A percentile compares a stretch with the other conserved stretches of the same genome.
These are phyloP conservation scores for Saccharomyces uvarum DNA, from an alignment of 1,139 yeast genomes.

Conservation along the genomic window DNA sequence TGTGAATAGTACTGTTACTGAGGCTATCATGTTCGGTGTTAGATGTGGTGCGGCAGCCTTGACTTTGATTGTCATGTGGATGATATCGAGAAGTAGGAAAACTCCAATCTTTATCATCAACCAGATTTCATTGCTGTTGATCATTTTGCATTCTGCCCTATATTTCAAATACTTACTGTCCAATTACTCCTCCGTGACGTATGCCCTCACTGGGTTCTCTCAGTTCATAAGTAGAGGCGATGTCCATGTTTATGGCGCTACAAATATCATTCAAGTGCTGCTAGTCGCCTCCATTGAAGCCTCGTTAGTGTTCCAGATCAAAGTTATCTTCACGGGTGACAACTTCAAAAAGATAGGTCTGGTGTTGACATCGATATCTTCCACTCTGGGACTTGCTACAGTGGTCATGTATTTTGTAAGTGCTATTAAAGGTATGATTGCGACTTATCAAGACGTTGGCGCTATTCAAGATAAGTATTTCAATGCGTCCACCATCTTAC, in stretches of 20 bases:
- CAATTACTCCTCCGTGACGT: slow-evolving; percentile 44
- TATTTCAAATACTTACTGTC: slow-evolving; percentile 48
- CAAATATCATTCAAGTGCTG: slow-evolving; percentile 52
- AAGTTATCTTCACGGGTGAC: slow-evolving; percentile 57
- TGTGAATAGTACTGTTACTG: slow-evolving; percentile 27
- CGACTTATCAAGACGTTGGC: slow-evolving; percentile 22
- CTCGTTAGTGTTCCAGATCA: slow-evolving; percentile 64
- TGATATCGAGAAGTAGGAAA: slow-evolving; percentile 42
- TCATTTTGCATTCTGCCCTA: slow-evolving; percentile 53
- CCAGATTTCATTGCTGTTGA: slow-evolving; percentile 46
- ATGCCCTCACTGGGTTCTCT: slow-evolving; percentile 44
- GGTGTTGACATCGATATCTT: slow-evolving; percentile 37
- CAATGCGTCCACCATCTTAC: slow-evolving; percentile 52
- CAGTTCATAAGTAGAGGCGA: slow-evolving; percentile 33
- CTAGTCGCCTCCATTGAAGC: slow-evolving; percentile 52
- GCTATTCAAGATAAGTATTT: slow-evolving; percentile 32
- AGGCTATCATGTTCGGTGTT: slow-evolving; percentile 38
- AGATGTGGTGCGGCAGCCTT: slow-evolving; percentile 38
- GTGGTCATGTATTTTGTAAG: slow-evolving; percentile 48
- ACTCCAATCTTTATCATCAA: slow-evolving; percentile 69
- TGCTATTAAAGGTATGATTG: slow-evolving; percentile 34
- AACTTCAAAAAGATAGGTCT: slow-evolving; percentile 37
- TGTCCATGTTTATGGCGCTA: slow-evolving; percentile 44
- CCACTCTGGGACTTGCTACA: slow-evolving; percentile 42
- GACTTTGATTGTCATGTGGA: slow-evolving; percentile 35